Evolutionary conservation across 768 basidiomycete genomes (phyloP), one percentile per base, ranked within the genome.

Genomic region (Rhodotorula babjevae): DNA sequence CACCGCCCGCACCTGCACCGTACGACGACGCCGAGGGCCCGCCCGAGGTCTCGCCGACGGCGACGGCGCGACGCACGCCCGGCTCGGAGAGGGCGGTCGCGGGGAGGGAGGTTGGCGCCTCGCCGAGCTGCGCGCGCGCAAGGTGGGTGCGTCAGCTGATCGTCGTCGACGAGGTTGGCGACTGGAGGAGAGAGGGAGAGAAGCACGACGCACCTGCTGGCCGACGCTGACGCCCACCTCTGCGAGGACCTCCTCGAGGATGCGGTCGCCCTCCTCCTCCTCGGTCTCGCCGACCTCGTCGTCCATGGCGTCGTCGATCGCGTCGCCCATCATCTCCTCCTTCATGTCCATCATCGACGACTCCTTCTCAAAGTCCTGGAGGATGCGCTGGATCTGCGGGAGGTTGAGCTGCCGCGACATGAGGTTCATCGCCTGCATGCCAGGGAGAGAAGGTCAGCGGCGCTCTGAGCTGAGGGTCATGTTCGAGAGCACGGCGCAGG

Each of bases 311-410:
- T 97, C 95, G 82, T 98, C 96, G 25, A 98, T 90, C 23, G 93
- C 90, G 72, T 98, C 96, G 31, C 91, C 92, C 96, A 97, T 99
- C 91, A 98, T 97, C 81, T 96, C 95, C 82, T 97, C 96, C 81
- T 97, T 99, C 96, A 99, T 98, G 82, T 99, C 96, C 96, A 99
- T 99, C 82, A 89, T 92, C 10, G 92, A 88, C 77, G 90, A 95
- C 82, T 99, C 96, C 79, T 88, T 90, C 84, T 99, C 96, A 78
- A 99, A 99, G 59, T 99, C 95, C 77, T 88, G 92, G 91, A 99
- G 94, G 80, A 98, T 98, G 65, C 88, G 87, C 80, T 93, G 91
- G 70, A 99, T 98, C 72, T 87, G 87, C 25, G 96, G 96, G 25
- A 98, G 86, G 82, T 99, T 98, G 73, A 98, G 86, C 55, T 92